Conservation (phyloP, 1,139 yeast genomes). For the Geotrichum europaeum region DNA sequence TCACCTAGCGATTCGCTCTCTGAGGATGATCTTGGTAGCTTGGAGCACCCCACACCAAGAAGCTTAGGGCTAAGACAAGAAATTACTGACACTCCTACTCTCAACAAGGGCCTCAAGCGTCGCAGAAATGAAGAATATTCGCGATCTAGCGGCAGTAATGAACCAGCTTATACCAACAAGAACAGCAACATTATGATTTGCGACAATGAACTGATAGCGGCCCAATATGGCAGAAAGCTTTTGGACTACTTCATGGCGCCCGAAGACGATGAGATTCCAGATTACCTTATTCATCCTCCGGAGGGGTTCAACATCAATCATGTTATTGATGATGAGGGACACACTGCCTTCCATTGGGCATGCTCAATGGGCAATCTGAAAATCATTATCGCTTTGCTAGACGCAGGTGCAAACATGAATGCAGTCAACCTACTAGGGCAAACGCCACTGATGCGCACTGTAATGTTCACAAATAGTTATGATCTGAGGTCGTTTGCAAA, state of each 20-base stretch:
- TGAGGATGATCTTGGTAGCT: constrained; percentile 30
- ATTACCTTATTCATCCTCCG: constrained; percentile 68
- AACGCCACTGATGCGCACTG: constrained; percentile 76
- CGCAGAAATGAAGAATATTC: constrained; percentile 2
- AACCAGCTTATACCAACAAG: constrained; percentile 13
- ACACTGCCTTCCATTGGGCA: constrained; percentile 96
- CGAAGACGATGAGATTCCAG: constrained; percentile 68
- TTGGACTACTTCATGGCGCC: constrained; percentile 61
- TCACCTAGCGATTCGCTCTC: constrained; percentile 34
- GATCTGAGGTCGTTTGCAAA: constrained; percentile 70
- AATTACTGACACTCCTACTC: constrained; percentile 14
- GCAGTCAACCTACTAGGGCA: constrained; percentile 72
- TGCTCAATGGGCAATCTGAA: constrained; percentile 80
- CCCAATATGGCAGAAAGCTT: constrained; percentile 41
- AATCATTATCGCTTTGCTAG: constrained; percentile 62
- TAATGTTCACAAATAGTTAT: constrained; percentile 81
- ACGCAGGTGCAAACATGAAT: constrained; percentile 69
- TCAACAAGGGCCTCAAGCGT: constrained; percentile 4
- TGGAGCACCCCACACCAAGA: constrained; percentile 14
- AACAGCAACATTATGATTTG: constrained; percentile 30
- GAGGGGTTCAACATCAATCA: constrained; percentile 75
- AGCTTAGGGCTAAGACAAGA: constrained; percentile 11
- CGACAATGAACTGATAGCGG: constrained; percentile 34
- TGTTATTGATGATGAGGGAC: constrained; percentile 92
- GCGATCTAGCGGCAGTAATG: neutral